Evolutionary conservation across 306 rosid species (phyloP), one percentile per base, ranked within the genome.

Genomic region (Lathyrus oleraceus): DNA sequence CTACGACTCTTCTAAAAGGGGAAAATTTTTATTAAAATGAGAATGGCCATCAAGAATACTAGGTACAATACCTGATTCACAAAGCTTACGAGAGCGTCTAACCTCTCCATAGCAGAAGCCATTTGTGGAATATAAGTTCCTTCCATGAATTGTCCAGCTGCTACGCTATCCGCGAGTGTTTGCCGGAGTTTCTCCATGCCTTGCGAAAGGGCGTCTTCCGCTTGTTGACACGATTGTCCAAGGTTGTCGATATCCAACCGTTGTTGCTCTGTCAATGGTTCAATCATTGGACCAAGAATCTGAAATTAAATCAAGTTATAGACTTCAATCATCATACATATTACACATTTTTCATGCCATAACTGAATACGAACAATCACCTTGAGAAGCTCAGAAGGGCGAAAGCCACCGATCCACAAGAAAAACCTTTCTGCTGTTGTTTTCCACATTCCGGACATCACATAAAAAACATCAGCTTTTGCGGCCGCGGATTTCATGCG

Each of bases 341-440:
- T 58, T 35, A 32, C 47, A 61, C 19, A 36, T 4, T 36, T 30
- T 4, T 8, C 63, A 57, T 13, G 20, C 40, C 40, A 57, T 57
- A 61, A 54, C 21, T 53, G 8, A 4, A 4, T 53, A 32, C 54
- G 73, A 79, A 60, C 9, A 15, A 35, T 82, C 71, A 95, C 99
- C 97, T 89, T 88, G 35, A 95, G 91, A 63, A 87, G 86, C 81
- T 95, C 97, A 43, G 99, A 95, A 61, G 99, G 99, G 35, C 99
- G 97, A 81, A 86, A 87, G 70, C 99, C 99, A 77, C 99, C 99
- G 8, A 95, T 95, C 99, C 99, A 95, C 43, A 79, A 78, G 90
- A 95, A 89, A 78, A 95, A 86, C 60, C 90, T 78, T 78, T 95
- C 99, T 4, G 95, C 93, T 27, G 97, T 77, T 48, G 97, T 86